Evolutionary conservation across 2,329 filamentous ascomycete genomes (phyloP).

Genomic region (Pseudocercospora crystallina): DNA sequence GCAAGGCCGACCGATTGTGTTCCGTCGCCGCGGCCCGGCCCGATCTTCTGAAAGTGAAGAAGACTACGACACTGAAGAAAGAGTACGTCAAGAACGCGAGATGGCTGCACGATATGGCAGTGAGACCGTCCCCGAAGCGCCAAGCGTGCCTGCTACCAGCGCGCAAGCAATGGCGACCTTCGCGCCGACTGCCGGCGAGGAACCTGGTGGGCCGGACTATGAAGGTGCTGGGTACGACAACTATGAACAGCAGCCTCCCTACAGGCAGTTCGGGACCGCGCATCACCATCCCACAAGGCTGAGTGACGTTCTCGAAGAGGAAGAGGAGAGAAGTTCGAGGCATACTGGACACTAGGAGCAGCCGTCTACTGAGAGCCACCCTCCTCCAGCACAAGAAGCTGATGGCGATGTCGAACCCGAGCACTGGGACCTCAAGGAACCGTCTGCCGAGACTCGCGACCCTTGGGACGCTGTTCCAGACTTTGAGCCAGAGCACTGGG

Average conservation of each 20-base stretch:
- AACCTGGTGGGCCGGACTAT: slow-evolving; percentile 33
- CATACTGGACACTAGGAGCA: slow-evolving; percentile 26
- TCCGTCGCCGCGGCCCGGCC: slow-evolving; percentile 37
- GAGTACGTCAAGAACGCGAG: slow-evolving; percentile 50
- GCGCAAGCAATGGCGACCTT: slow-evolving; percentile 35
- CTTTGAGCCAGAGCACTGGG: too few species aligned
- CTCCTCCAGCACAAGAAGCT: too few species aligned
- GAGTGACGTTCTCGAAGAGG: slow-evolving; percentile 85
- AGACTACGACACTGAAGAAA: slow-evolving; percentile 56
- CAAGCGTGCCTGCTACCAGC: slow-evolving; percentile 30
- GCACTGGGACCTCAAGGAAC: slow-evolving; percentile 95
- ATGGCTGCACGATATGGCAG: slow-evolving; percentile 47
- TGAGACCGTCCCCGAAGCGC: slow-evolving; percentile 32
- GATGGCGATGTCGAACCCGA: slow-evolving; percentile 36
- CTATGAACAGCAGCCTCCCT: slow-evolving; percentile 51
- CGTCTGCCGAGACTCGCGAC: slow-evolving; percentile 95
- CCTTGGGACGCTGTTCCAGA: slow-evolving; percentile 30
- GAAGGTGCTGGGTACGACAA: slow-evolving; percentile 61
- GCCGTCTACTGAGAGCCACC: too few species aligned
- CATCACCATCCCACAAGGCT: slow-evolving; percentile 87
- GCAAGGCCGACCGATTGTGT: slow-evolving; percentile 60
- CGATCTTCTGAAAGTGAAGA: slow-evolving; percentile 41
- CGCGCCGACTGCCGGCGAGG: slow-evolving; percentile 14
- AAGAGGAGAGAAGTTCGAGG: slow-evolving; percentile 55
- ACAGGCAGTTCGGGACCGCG: slow-evolving; percentile 38